phyloP scores from a whole-genome alignment of 1,284 basidiomycete genomes.

The Cutaneotrichosporon sp. region DNA sequence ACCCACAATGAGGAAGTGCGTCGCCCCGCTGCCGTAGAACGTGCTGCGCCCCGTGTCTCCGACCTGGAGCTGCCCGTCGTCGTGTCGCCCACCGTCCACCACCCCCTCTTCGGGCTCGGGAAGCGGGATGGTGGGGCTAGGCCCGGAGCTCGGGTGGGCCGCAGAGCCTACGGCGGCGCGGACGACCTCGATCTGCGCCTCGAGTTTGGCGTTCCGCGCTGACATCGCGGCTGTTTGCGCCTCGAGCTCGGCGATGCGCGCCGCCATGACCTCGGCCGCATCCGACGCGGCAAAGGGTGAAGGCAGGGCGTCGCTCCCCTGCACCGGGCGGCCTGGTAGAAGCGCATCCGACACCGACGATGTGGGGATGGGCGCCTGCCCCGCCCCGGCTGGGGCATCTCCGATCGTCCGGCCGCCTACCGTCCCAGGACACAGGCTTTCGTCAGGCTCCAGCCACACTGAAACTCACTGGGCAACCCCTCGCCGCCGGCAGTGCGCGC shows the following conservation, averaged over 20 bases:
- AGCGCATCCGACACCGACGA: too few species aligned
- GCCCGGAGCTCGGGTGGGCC: background rate
- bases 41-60: constrained; percentile 17
- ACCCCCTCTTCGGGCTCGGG: background rate
- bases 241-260: constrained; percentile 4
- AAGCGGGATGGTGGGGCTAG: background rate
- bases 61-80: constrained; percentile 15
- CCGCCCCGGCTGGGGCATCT: too few species aligned
- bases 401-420: too few species aligned
- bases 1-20: constrained; percentile 22
- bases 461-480: too few species aligned
- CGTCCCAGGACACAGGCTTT: constrained; percentile 6
- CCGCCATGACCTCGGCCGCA: background rate
- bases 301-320: too few species aligned
- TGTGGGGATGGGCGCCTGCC: too few species aligned
- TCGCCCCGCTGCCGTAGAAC: constrained; percentile 21
- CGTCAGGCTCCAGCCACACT: background rate
- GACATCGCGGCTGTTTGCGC: too few species aligned
- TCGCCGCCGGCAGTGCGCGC: too few species aligned
- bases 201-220: too few species aligned
- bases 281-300: too few species aligned
- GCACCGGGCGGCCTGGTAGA: too few species aligned
- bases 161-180: background rate
- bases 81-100: background rate
- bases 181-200: background rate